These are phyloP conservation scores for Helicostylum pulchrum DNA, from an alignment of 192 early-diverging fungal species.

Conservation along the genomic window DNA sequence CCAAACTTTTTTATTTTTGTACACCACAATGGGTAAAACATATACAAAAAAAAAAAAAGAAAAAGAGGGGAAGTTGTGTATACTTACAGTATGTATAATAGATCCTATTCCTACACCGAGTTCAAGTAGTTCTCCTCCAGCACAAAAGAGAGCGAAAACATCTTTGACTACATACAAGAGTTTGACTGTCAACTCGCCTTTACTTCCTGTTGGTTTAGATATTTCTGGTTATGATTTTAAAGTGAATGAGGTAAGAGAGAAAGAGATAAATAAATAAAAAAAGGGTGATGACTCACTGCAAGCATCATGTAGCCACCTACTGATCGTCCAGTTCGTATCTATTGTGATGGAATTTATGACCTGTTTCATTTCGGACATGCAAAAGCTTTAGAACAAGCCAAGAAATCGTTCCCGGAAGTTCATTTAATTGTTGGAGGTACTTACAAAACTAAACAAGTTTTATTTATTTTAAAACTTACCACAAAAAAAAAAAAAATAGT, in stretches of 20 bases:
- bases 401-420: constrained; percentile 71
- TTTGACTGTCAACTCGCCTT: no score
- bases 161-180: neutral
- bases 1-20: neutral
- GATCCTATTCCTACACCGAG: neutral
- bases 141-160: constrained; percentile 3
- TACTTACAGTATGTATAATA: no score
- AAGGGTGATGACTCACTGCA: neutral
- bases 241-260: constrained; percentile 6
- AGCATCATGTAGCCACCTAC: constrained; percentile 45
- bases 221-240: constrained; percentile 17
- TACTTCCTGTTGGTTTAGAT: neutral
- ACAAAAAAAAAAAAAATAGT: constrained; percentile 32
- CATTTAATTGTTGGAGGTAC: constrained; percentile 67
- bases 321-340: constrained; percentile 69
- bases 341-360: constrained; percentile 83
- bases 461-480: neutral
- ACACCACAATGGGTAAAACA: neutral
- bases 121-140: constrained; percentile 4
- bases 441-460: neutral
- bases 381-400: constrained; percentile 75
- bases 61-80: neutral
- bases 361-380: constrained; percentile 79
- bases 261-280: neutral
- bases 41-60: neutral